Percentiles rank a stretch among this genome's conserved stretches.
Conservation (phyloP, 495 filamentous ascomycete genomes). For the Cetradonia linearis region DNA sequence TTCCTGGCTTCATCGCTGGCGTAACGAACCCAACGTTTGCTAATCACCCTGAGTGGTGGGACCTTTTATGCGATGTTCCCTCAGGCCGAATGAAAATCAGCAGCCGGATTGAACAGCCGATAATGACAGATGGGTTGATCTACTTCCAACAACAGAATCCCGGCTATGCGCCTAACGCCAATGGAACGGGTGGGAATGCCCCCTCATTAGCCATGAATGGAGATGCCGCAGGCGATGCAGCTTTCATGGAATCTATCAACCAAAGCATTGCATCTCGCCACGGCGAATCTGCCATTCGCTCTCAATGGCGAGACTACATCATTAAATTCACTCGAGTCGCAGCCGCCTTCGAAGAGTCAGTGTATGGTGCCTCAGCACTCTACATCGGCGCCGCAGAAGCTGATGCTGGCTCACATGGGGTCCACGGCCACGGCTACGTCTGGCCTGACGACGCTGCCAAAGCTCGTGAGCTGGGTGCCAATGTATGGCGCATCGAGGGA, state of each 20-base stretch:
- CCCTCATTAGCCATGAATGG: constrained; percentile 35
- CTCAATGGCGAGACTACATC: constrained; percentile 86
- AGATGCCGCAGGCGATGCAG: constrained; percentile 77
- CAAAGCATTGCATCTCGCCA: constrained; percentile 74
- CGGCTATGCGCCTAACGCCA: constrained; percentile 38
- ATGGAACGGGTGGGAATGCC: constrained; percentile 17
- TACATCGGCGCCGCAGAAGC: constrained; percentile 66
- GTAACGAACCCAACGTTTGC: constrained; percentile 97
- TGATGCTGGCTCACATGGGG: constrained; percentile 48
- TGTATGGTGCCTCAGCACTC: constrained; percentile 85
- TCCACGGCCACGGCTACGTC: constrained; percentile 84
- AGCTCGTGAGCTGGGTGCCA: constrained; percentile 75
- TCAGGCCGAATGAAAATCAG: constrained; percentile 92
- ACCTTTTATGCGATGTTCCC: constrained; percentile 86
- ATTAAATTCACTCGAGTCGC: constrained; percentile 83
- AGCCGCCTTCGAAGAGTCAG: constrained; percentile 87
- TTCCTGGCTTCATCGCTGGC: constrained; percentile 94
- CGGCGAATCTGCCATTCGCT: constrained; percentile 80
- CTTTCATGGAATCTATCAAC: constrained; percentile 80
- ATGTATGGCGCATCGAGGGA: constrained; percentile 84
- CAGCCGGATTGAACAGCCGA: constrained; percentile 62
- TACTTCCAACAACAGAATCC: constrained; percentile 80
- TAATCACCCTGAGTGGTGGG: constrained; percentile 96
- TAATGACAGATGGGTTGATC: constrained; percentile 66
- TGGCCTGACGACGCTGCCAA: constrained; percentile 79